Evolutionary conservation across 306 rosid species (phyloP), one percentile per base, ranked within the genome.

Genomic region (Cajanus cajan): DNA sequence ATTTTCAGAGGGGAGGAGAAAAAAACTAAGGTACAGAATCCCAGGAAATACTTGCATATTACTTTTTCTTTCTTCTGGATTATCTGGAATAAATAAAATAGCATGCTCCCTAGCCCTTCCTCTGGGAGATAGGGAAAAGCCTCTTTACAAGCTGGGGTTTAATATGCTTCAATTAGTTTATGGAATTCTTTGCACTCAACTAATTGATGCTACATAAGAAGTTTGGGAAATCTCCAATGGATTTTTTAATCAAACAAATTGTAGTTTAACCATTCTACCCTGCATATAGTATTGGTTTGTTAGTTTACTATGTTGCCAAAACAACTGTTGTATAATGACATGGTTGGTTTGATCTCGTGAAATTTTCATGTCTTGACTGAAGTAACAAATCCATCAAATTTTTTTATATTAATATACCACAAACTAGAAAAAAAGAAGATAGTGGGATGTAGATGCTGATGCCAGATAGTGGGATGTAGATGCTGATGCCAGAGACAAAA

Each of bases 1-100:
- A 82, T 89, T 61, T 90, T 92, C 80, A 86, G 83, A 81, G 98
- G 97, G 71, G 97, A 94, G 78, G 95, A 92, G 86, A 94, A 67
- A 85, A 92, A 82, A 86, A 90, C 98, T 4, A 94, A 90, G 98
- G 98, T 94, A 83, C 34, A 47, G 0, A 54, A 55, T 75, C 57
- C 19, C 25, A 8, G 63, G 48, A 50, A 63, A 39, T 74, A 39
- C 78, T 74, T 28, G 24, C 22, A 2, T 43, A 59, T 47, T 57
- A 78, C 54, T 51, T 64, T 54, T 66, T 50, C 13, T 54, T n/a
- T 52, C 48, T 75, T 45, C 34, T 67, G 58, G 31, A 74, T 41
- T 66, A 43, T 55, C 51, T 55, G 57, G 41, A 67, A 55, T 66
- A 55, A 6, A 74, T 74, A 21, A 66, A 74, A 66, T 21, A 80